Conservation (phyloP, 2,329 filamentous ascomycete genomes). For the Leptoxyphium fumago region DNA sequence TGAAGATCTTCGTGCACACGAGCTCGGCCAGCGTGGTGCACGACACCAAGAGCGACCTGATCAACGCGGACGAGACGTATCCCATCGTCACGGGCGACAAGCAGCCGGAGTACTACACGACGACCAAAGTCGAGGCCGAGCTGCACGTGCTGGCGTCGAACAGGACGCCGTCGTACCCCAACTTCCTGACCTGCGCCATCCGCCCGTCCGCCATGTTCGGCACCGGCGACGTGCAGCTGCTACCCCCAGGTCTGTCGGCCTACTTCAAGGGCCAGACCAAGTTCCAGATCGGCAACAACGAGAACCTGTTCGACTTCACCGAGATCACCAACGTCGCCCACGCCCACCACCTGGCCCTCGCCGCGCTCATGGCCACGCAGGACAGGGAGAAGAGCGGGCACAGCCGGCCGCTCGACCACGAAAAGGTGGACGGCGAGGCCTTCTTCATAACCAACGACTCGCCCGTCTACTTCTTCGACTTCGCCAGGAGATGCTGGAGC, state of each 20-base stretch:
- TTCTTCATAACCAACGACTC: conserved; percentile 38
- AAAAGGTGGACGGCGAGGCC: conserved; percentile 35
- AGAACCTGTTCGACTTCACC: conserved; percentile 40
- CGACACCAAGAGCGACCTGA: conserved; percentile 28
- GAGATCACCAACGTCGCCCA: conserved; percentile 38
- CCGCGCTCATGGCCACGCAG: conserved; percentile 33
- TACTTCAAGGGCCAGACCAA: conserved; percentile 34
- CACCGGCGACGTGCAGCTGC: conserved; percentile 32
- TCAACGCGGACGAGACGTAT: conserved; percentile 36
- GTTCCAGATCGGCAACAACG: conserved; percentile 36
- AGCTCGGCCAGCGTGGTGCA: conserved; percentile 36
- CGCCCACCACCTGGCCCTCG: conserved; percentile 35
- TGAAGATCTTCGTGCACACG: conserved; percentile 40
- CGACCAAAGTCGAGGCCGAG: conserved; percentile 36
- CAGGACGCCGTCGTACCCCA: conserved; percentile 23
- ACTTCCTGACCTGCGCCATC: conserved; percentile 35
- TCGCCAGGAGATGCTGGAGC: conserved; percentile 32
- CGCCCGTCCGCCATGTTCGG: conserved; percentile 38
- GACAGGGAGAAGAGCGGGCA: conserved; percentile 17
- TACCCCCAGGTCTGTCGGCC: conserved; percentile 30
- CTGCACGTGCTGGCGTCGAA: conserved; percentile 34
- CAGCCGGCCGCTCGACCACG: conserved; percentile 29
- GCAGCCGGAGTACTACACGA: conserved; percentile 37
- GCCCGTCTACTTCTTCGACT: conserved; percentile 38
- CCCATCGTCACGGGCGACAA: conserved; percentile 29